Base-by-base conservation (phyloP, 2,329 filamentous ascomycete species). In the Biscogniauxia mediterranea region DNA sequence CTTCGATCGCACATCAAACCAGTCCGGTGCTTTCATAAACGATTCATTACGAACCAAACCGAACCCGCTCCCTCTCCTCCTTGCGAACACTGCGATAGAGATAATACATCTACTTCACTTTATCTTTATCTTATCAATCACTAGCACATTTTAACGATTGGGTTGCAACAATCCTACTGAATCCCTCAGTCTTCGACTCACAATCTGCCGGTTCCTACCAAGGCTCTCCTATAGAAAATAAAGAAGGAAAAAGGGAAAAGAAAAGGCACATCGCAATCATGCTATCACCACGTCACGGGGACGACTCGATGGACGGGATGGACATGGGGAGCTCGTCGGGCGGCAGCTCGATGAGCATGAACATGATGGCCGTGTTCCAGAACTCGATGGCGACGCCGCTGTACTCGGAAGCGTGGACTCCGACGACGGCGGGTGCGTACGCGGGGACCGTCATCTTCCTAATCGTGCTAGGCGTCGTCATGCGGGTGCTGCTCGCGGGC, bases 401-500 rank as follows among this genome's bases (percentile, higher is more conserved):
- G 62, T 86, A 79, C 79, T 88, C 91, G 17, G 74, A 77, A 21
- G 74, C 80, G 57, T 98, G 93, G 92, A 89, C 90, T 2, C 94
- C 94, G 5, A 77, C 73, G 26, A 88, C 79, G 42, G 79, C 83
- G 5, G 92, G 89, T 68, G 79, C 83, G 62, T 98, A 97, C 76
- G 92, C 92, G 1, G 94, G 87, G 59, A 96, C 92, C 26, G 96
- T 94, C 80, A 91, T 97, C 75, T 97, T 97, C 78, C 84, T 97
- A 61, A 88, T 97, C 73, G 69, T 90, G 52, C 87, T 98, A 56
- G 88, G 88, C 62, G 80, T 88, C 63, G 71, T 89, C 60, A 87
- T 89, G 71, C 90, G 93, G 57, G 78, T 81, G 20, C 80, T 97
- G 17, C 79, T 94, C 56, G 93, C 93, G 2, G 80, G 76, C 69